Conservation (phyloP, 192 early-diverging fungal genomes). For the Gaertneriomyces semiglobifer region DNA sequence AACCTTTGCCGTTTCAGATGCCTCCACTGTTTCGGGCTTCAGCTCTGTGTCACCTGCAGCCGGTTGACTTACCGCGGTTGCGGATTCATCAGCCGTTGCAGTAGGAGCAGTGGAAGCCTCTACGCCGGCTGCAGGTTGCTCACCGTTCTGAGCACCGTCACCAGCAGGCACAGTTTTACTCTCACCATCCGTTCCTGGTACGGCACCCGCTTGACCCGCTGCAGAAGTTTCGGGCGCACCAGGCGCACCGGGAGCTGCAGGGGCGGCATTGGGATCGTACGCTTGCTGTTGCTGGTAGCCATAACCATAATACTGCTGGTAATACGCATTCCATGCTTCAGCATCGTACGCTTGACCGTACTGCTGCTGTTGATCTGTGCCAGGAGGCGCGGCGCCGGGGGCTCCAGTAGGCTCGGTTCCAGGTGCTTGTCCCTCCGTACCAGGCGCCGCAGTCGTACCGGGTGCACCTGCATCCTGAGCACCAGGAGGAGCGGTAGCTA, state of each 20-base stretch:
- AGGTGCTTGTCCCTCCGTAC: neutral
- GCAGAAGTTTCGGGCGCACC: slow-evolving; percentile 1
- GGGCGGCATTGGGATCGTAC: neutral
- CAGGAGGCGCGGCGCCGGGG: slow-evolving; percentile 1
- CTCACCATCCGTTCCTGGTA: too few relatives aligned
- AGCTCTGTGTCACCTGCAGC: too few relatives aligned
- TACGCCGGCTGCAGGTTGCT: neutral
- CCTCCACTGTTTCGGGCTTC: too few relatives aligned
- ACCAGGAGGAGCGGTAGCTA: neutral
- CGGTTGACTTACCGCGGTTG: too few relatives aligned
- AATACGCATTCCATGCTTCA: slow-evolving; percentile 27
- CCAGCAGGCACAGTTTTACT: too few relatives aligned
- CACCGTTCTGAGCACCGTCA: neutral
- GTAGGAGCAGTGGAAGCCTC: neutral
- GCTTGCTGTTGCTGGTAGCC: neutral
- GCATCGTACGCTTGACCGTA: slow-evolving; percentile 18
- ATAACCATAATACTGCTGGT: slow-evolving; percentile 26
- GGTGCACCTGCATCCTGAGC: neutral
- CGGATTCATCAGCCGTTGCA: too few relatives aligned
- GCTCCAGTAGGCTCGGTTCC: neutral
- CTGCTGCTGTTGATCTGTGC: neutral
- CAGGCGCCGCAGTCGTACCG: neutral
- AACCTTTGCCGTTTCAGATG: too few relatives aligned
- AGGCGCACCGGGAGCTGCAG: slow-evolving; percentile 10
- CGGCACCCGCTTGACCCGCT: neutral